These are phyloP conservation scores for Dichotomopilus funicola DNA, from an alignment of 2,329 filamentous ascomycete species.

Conservation along the genomic window DNA sequence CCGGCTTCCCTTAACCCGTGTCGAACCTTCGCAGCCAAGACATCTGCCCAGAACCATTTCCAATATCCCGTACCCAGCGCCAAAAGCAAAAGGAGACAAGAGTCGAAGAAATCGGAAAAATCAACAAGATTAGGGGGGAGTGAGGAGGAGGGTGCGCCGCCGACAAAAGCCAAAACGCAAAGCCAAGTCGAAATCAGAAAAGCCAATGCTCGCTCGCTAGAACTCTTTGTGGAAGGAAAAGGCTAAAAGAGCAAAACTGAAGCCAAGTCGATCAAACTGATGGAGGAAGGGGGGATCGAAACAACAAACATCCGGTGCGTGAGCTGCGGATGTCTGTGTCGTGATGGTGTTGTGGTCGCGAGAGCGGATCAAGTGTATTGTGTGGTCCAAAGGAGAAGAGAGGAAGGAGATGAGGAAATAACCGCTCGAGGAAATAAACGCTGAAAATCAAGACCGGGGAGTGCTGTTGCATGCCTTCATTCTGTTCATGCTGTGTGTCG, in stretches of 20 bases:
- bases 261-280: slow-evolving; percentile 16
- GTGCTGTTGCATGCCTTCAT: slow-evolving; percentile 13
- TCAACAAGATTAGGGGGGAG: slow-evolving; percentile 17
- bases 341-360: slow-evolving; percentile 13
- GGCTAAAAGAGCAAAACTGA: slow-evolving; percentile 7
- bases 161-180: slow-evolving; percentile 18
- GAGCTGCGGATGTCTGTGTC: slow-evolving; percentile 37
- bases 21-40: slow-evolving; percentile 20
- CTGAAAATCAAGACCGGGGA: slow-evolving; percentile 5
- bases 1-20: slow-evolving; percentile 13
- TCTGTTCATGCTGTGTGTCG: slow-evolving; percentile 11
- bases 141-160: slow-evolving; percentile 15
- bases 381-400: slow-evolving; percentile 14
- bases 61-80: slow-evolving; percentile 19
- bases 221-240: slow-evolving; percentile 16
- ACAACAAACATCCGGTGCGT: slow-evolving; percentile 37
- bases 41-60: slow-evolving; percentile 16
- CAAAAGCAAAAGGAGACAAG: slow-evolving; percentile 22
- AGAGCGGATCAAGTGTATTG: slow-evolving; percentile 29
- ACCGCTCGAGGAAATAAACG: neutral
- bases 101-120: slow-evolving; percentile 28
- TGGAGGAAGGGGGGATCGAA: slow-evolving; percentile 14
- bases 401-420: slow-evolving; percentile 9
- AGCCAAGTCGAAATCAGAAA: slow-evolving; percentile 26
- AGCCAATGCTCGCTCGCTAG: slow-evolving; percentile 33